These are phyloP conservation scores for Punica granatum DNA, from an alignment of 345 rosid species.

Conservation along the genomic window DNA sequence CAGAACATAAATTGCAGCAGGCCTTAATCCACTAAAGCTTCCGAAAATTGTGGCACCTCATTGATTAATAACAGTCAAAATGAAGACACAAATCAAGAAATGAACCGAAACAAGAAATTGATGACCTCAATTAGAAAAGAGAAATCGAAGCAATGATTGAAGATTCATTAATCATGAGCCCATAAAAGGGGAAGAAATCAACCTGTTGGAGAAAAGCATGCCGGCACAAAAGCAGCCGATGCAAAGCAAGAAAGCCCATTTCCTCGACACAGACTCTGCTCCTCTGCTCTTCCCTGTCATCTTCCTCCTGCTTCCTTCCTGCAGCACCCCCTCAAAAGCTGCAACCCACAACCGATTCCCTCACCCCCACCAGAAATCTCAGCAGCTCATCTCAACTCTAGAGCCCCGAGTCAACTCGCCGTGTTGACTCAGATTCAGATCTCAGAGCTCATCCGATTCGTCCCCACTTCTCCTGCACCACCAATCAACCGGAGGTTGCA, in stretches of 20 bases:
- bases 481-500: background rate
- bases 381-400: slow-evolving; percentile 18
- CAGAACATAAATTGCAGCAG: background rate
- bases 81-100: background rate
- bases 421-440: slow-evolving; percentile 37
- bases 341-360: slow-evolving; percentile 17
- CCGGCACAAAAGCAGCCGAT: slow-evolving; percentile 91
- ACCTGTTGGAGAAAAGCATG: slow-evolving; percentile 80
- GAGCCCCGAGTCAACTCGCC: slow-evolving; percentile 8
- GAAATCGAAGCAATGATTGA: background rate
- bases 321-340: slow-evolving; percentile 7
- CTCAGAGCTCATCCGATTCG: slow-evolving; percentile 10
- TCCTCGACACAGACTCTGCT: slow-evolving; percentile 57
- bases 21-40: no score
- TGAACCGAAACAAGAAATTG: background rate
- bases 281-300: slow-evolving; percentile 65
- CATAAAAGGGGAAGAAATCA: slow-evolving; percentile 3
- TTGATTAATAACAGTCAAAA: background rate
- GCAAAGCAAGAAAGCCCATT: slow-evolving; percentile 78
- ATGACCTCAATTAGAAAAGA: background rate
- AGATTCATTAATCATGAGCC: background rate
- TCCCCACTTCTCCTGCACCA: background rate
- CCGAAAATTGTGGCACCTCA: no score
- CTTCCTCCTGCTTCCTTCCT: background rate
- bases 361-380: slow-evolving; percentile 19